Percentiles rank a stretch among this genome's conserved stretches.
phyloP scores from a whole-genome alignment of 805 yeast genomes.

The Candida sithepensis region DNA sequence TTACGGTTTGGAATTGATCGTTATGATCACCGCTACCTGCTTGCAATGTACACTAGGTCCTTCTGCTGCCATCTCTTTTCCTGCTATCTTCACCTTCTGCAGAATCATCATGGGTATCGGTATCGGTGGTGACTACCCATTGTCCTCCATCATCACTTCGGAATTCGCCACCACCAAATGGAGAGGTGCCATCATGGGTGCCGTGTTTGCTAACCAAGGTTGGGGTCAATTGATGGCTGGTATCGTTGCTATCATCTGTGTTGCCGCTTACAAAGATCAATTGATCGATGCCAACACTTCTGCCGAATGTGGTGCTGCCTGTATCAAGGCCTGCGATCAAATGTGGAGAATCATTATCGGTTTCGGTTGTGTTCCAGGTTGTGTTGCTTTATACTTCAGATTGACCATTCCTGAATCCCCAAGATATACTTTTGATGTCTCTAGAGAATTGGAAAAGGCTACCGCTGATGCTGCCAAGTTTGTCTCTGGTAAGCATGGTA shows the following conservation, averaged over 20 bases:
- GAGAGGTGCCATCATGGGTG: slow-evolving; percentile 98
- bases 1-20: slow-evolving; percentile 82
- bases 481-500: slow-evolving; percentile 46
- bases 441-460: slow-evolving; percentile 53
- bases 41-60: slow-evolving; percentile 72
- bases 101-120: slow-evolving; percentile 93
- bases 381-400: slow-evolving; percentile 82
- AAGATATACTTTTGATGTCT: slow-evolving; percentile 79
- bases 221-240: slow-evolving; percentile 92
- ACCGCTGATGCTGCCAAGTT: slow-evolving; percentile 54
- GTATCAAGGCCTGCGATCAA: slow-evolving; percentile 80
- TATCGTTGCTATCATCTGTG: slow-evolving; percentile 72
- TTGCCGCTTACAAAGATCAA: slow-evolving; percentile 70
- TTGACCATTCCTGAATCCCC: slow-evolving; percentile 94
- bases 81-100: slow-evolving; percentile 69
- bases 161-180: slow-evolving; percentile 92
- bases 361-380: slow-evolving; percentile 87
- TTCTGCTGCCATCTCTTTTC: slow-evolving; percentile 68
- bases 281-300: slow-evolving; percentile 52
- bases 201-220: slow-evolving; percentile 96
- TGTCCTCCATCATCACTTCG: slow-evolving; percentile 88
- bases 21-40: slow-evolving; percentile 77
- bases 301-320: slow-evolving; percentile 58
- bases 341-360: slow-evolving; percentile 94
- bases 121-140: slow-evolving; percentile 96